phyloP scores from a whole-genome alignment of 2,329 filamentous ascomycete genomes.

The Corynespora cassiicola region DNA sequence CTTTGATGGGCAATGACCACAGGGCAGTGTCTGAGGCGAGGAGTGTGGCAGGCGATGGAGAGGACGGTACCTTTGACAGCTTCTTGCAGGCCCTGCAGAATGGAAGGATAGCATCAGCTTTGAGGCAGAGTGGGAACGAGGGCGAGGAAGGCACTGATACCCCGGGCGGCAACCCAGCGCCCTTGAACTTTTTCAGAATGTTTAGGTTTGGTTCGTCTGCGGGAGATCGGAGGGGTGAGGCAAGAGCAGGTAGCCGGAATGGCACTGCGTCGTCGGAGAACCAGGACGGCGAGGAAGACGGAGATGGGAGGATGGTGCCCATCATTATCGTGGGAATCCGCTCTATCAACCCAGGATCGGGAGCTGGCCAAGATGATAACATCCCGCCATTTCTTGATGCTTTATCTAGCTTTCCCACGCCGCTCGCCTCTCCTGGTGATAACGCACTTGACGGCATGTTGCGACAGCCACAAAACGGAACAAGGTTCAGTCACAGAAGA shows the following conservation, averaged over 20 bases:
- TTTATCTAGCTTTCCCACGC: slow-evolving; percentile 55
- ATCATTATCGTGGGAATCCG: slow-evolving; percentile 74
- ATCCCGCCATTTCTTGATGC: slow-evolving; percentile 59
- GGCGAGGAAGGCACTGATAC: slow-evolving; percentile 44
- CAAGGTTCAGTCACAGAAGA: slow-evolving; percentile 61
- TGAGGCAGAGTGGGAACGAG: slow-evolving; percentile 54
- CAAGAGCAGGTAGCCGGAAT: slow-evolving; percentile 27
- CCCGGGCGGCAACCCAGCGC: slow-evolving; percentile 53
- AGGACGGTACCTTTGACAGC: slow-evolving; percentile 68
- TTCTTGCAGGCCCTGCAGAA: slow-evolving; percentile 69
- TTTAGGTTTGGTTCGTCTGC: slow-evolving; percentile 68
- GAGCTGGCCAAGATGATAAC: slow-evolving; percentile 51
- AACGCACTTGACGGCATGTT: slow-evolving; percentile 58
- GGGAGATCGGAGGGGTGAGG: slow-evolving; percentile 23
- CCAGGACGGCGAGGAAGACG: slow-evolving; percentile 44
- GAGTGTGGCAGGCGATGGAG: slow-evolving; percentile 59
- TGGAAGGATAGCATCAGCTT: slow-evolving; percentile 63
- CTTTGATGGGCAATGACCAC: slow-evolving; percentile 66
- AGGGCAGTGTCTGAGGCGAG: slow-evolving; percentile 63
- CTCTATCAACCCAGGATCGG: slow-evolving; percentile 64
- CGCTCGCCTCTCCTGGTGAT: slow-evolving; percentile 53
- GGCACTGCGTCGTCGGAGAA: slow-evolving; percentile 21
- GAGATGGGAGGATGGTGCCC: slow-evolving; percentile 66
- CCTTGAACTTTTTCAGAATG: slow-evolving; percentile 72
- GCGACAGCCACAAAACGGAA: slow-evolving; percentile 61